phyloP scores from a whole-genome alignment of 768 basidiomycete species.

The Chalciporus piperatus region DNA sequence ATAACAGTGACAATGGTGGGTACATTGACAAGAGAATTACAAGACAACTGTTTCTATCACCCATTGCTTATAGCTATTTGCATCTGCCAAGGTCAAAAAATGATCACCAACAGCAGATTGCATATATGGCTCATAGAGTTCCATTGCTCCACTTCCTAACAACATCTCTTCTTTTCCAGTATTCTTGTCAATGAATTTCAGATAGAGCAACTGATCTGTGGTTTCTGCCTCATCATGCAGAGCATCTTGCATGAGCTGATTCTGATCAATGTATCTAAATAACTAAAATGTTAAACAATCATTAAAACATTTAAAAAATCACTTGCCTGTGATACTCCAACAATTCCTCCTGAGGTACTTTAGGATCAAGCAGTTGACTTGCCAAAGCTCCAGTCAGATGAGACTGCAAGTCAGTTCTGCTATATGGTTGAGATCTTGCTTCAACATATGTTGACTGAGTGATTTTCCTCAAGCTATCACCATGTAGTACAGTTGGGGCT shows the following conservation, averaged over 20 bases:
- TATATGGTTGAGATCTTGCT: slow-evolving; percentile 28
- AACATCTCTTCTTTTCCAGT: slow-evolving; percentile 17
- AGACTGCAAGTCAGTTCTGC: slow-evolving; percentile 25
- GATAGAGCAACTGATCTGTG: slow-evolving; percentile 58
- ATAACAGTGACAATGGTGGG: too few species aligned
- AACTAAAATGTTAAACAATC: not conserved
- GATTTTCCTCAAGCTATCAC: slow-evolving; percentile 42
- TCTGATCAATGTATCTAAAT: slow-evolving; percentile 71
- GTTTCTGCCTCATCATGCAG: slow-evolving; percentile 52
- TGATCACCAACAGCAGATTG: slow-evolving; percentile 10
- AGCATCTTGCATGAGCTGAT: slow-evolving; percentile 59
- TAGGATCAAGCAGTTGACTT: slow-evolving; percentile 54
- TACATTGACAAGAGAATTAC: not conserved
- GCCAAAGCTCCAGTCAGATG: slow-evolving; percentile 61
- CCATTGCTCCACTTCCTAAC: slow-evolving; percentile 12
- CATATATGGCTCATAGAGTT: slow-evolving; percentile 21
- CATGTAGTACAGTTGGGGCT: slow-evolving; percentile 42
- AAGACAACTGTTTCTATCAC: slow-evolving; percentile 9
- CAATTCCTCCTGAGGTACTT: slow-evolving; percentile 61
- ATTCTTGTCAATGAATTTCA: slow-evolving; percentile 45
- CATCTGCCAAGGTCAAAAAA: slow-evolving; percentile 3
- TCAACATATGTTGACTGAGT: slow-evolving; percentile 26
- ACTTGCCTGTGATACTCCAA: slow-evolving; percentile 71
- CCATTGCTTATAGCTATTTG: slow-evolving; percentile 21
- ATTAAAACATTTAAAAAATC: not conserved